Evolutionary conservation across 208 protist genomes (phyloP), one percentile per base, ranked within the genome.

Genomic region (Trypanosoma melophagium): DNA sequence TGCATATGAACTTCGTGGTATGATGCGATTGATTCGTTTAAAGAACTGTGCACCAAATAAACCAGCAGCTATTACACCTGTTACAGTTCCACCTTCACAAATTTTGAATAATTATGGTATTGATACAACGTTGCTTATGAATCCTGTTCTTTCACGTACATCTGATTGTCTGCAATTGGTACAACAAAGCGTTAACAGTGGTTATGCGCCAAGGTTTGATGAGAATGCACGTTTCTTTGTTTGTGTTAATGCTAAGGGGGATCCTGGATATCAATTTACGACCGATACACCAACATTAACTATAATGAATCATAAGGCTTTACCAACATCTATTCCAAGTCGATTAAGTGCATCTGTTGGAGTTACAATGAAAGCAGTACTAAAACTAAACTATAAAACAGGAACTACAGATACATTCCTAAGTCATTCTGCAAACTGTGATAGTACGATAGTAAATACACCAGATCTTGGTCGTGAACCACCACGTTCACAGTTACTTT

Each of bases 311-410:
- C 87, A 67, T 53, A 60, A 50, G 0, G 71, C 69, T 42, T 66
- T 73, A 38, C 82, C 80, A 22, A 63, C 66, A 13, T 74, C 79
- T 24, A 69, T 76, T 31, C 71, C 80, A 49, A 77, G 81, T 64
- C 73, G 76, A 38, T 54, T 74, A 64, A 79, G 75, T 67, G 38
- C 40, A 28, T 73, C 63, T 44, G 47, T 74, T 25, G 79, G 67
- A 25, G 25, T 25, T 7, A 42, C 54, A 38, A 42, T 58, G 0
- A 42, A 66, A 19, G 68, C 55, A 16, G 52, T 35, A 40, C 17
- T 91, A 60, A 68, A 44, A 40, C 22, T 88, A 53, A 83, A 86
- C 61, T 88, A 84, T 63, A 22, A 57, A 45, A 84, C 85, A 38
- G 71, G 71, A 44, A 80, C 56, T 38, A 53, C 19, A 13, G 28